A percentile compares a stretch with the other conserved stretches of the same genome.
phyloP scores from a whole-genome alignment of 495 filamentous ascomycete genomes.

The Penicillium silybi region DNA sequence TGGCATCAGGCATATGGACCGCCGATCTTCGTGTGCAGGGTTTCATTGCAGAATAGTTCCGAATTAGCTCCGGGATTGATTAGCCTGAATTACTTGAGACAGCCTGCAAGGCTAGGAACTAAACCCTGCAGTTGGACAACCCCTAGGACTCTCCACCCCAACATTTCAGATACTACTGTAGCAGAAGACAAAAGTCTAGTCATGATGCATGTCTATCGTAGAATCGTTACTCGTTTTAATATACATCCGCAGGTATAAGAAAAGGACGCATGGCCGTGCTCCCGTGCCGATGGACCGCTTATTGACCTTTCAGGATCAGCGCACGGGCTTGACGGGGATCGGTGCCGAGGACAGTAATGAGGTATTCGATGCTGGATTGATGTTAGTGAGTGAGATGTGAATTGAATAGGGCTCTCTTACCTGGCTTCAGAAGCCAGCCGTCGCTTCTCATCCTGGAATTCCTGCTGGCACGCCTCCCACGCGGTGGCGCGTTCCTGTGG shows the following conservation, averaged over 20 bases:
- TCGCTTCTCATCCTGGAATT: conserved; percentile 66
- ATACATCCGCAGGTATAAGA: conserved; percentile 15
- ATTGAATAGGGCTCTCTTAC: conserved; percentile 29
- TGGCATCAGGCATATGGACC: not conserved
- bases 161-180: conserved; percentile 5
- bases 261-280: conserved; percentile 3
- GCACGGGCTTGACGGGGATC: conserved; percentile 43
- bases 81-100: not conserved
- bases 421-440: conserved; percentile 60
- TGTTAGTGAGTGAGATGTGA: conserved; percentile 2
- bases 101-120: not conserved
- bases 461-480: conserved; percentile 67
- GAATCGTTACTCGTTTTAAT: conserved; percentile 43
- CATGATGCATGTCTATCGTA: conserved; percentile 47
- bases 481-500: conserved; percentile 57
- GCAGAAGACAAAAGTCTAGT: conserved; percentile 9
- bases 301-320: conserved; percentile 30
- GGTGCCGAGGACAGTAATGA: conserved; percentile 49
- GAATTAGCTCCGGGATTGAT: not conserved
- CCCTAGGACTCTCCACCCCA: not conserved
- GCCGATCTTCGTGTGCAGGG: conserved; percentile 7
- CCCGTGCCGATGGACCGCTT: conserved; percentile 1
- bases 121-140: not conserved
- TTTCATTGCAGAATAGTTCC: not conserved
- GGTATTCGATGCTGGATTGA: conserved; percentile 45